Percentiles rank a stretch among this genome's conserved stretches.
These are phyloP conservation scores for Ogataea henricii DNA, from an alignment of 805 yeast genomes.

Conservation along the genomic window DNA sequence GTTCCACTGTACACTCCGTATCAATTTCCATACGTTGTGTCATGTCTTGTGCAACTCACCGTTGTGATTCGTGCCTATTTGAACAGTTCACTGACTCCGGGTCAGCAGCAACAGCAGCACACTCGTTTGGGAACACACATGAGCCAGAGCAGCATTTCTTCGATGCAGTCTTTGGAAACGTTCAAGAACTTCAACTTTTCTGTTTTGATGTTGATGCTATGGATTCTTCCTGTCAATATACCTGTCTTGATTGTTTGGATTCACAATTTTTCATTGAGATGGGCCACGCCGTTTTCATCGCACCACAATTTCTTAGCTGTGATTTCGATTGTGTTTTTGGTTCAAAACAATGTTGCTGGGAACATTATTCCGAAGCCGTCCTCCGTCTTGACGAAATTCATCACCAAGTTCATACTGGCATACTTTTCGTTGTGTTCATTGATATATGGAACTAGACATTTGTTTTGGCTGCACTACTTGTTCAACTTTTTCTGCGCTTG, in stretches of 20 bases:
- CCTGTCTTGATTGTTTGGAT: constrained; percentile 81
- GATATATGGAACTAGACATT: constrained; percentile 74
- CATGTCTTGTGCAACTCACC: constrained; percentile 58
- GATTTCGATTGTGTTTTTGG: constrained; percentile 65
- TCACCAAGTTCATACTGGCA: constrained; percentile 41
- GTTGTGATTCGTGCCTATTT: constrained; percentile 45
- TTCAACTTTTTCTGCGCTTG: constrained; percentile 65
- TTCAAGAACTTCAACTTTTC: constrained; percentile 63
- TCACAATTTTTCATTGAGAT: constrained; percentile 72
- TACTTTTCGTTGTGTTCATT: constrained; percentile 64
- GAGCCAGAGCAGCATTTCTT: not conserved
- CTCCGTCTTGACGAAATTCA: constrained; percentile 27
- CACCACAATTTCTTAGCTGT: constrained; percentile 83
- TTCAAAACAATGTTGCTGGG: constrained; percentile 55
- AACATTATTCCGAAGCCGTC: constrained; percentile 44
- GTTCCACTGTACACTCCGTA: constrained; percentile 73
- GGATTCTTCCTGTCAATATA: constrained; percentile 76
- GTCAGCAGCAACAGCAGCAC: constrained; percentile 6
- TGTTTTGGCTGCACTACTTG: constrained; percentile 83
- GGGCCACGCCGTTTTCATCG: constrained; percentile 84
- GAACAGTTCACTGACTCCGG: not conserved
- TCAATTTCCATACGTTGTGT: constrained; percentile 71
- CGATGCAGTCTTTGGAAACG: constrained; percentile 26
- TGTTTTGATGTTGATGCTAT: constrained; percentile 64
- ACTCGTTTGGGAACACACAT: not conserved